Percentiles rank a stretch among this genome's conserved stretches.
Conservation (phyloP, 805 yeast species). For the Wickerhamomyces mucosus region DNA sequence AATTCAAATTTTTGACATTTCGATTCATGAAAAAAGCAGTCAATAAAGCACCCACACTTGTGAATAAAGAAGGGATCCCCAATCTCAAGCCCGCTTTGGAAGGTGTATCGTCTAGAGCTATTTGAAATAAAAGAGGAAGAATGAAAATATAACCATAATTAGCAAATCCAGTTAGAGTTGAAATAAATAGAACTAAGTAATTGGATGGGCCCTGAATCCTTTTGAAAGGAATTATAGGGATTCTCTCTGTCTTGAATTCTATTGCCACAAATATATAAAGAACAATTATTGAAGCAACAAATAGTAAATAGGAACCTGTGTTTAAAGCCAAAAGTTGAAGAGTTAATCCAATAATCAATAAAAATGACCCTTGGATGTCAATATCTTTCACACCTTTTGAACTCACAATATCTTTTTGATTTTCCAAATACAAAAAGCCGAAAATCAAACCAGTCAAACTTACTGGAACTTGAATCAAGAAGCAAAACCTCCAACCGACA, state of each 20-base stretch:
- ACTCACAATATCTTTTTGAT: conserved; percentile 6
- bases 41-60: conserved; percentile 33
- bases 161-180: conserved; percentile 29
- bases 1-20: conserved; percentile 17
- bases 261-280: conserved; percentile 10
- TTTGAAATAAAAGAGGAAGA: conserved; percentile 32
- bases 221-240: conserved; percentile 27
- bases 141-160: conserved; percentile 31
- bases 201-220: conserved; percentile 19
- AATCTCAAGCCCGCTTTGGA: conserved; percentile 32
- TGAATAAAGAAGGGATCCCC: conserved; percentile 30
- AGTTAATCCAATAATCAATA: conserved; percentile 25
- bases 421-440: conserved; percentile 19
- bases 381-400: no score
- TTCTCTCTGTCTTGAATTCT: conserved; percentile 15
- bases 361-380: conserved; percentile 26
- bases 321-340: conserved; percentile 22
- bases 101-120: conserved; percentile 30
- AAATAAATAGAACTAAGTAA: conserved; percentile 20
- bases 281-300: conserved; percentile 9
- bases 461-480: conserved; percentile 26
- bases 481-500: conserved; percentile 34
- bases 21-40: conserved; percentile 31
- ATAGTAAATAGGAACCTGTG: conserved; percentile 4
- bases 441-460: conserved; percentile 21